These are phyloP conservation scores for Fusarium albidum DNA, from an alignment of 2,329 filamentous ascomycete genomes.

Conservation along the genomic window DNA sequence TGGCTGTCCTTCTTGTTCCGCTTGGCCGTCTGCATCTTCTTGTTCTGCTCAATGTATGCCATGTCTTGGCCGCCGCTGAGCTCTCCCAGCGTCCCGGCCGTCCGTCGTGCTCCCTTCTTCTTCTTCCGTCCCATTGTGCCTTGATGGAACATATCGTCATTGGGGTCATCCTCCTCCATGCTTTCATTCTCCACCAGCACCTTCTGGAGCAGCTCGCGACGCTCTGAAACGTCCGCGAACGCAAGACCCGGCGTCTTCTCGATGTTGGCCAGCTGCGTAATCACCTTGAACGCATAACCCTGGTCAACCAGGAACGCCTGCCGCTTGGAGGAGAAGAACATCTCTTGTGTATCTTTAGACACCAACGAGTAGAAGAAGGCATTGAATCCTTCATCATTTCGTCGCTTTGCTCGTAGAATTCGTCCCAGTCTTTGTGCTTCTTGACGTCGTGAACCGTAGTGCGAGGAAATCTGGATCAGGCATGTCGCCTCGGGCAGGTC, in stretches of 20 bases:
- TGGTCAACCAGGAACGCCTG: slow-evolving; percentile 98
- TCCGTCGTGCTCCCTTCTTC: slow-evolving; percentile 74
- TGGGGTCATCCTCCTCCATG: slow-evolving; percentile 74
- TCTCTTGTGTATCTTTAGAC: slow-evolving; percentile 96
- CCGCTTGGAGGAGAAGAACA: slow-evolving; percentile 96
- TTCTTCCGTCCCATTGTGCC: slow-evolving; percentile 56
- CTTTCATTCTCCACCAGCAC: slow-evolving; percentile 89
- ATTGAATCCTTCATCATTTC: slow-evolving; percentile 98
- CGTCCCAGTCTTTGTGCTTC: slow-evolving; percentile 93
- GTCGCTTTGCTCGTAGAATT: slow-evolving; percentile 91
- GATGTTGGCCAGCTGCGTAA: slow-evolving; percentile 92
- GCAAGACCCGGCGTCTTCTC: slow-evolving; percentile 82
- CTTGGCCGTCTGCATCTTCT: slow-evolving; percentile 58
- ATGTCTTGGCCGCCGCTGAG: slow-evolving; percentile 93
- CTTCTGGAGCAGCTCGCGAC: slow-evolving; percentile 86
- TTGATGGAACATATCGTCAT: slow-evolving; percentile 51
- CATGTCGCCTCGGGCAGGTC: slow-evolving; percentile 97
- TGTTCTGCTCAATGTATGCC: slow-evolving; percentile 92
- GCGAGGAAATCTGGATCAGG: slow-evolving; percentile 95
- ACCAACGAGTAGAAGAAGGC: slow-evolving; percentile 99
- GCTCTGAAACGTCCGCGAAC: slow-evolving; percentile 80
- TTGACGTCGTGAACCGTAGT: slow-evolving; percentile 95
- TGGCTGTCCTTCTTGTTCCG: slow-evolving; percentile 51
- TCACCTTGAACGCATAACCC: slow-evolving; percentile 98
- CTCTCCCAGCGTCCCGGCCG: slow-evolving; percentile 84